phyloP scores from a whole-genome alignment of 345 rosid species.

The Gossypium sturtianum region DNA sequence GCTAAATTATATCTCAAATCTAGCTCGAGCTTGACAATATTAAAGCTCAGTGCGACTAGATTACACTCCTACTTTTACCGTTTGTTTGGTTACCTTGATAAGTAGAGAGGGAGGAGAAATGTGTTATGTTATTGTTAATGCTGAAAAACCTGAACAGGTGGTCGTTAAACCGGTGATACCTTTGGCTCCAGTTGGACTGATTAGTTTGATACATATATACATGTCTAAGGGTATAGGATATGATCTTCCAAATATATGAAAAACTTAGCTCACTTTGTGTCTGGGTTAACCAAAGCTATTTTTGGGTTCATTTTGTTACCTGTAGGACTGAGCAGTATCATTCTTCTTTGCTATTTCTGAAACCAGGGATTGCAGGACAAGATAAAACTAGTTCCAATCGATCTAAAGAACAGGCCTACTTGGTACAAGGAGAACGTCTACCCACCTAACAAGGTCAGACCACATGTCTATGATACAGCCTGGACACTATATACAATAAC shows the following conservation, averaged over 20 bases:
- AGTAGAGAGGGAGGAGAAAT: background rate
- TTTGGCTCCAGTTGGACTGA: too few relatives aligned
- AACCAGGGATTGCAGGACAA: constrained; percentile 76
- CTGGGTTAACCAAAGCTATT: too few relatives aligned
- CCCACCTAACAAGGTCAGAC: constrained; percentile 65
- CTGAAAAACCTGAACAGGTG: too few relatives aligned
- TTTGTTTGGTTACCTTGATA: background rate
- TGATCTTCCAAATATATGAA: too few relatives aligned
- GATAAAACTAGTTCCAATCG: constrained; percentile 66
- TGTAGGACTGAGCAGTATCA: background rate
- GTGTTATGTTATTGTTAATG: background rate
- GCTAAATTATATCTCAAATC: too few relatives aligned
- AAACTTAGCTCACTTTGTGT: too few relatives aligned
- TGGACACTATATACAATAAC: background rate
- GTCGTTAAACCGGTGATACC: background rate
- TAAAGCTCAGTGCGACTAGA: too few relatives aligned
- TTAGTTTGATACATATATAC: too few relatives aligned
- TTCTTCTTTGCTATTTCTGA: background rate
- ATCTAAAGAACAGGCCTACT: constrained; percentile 63
- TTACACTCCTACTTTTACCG: too few relatives aligned
- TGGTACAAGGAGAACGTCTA: constrained; percentile 86
- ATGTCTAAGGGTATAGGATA: too few relatives aligned
- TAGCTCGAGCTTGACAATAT: too few relatives aligned
- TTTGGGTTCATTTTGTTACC: too few relatives aligned
- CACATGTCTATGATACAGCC: background rate